Conservation (phyloP, 305 asterid species). For the Plantago coronopus region DNA sequence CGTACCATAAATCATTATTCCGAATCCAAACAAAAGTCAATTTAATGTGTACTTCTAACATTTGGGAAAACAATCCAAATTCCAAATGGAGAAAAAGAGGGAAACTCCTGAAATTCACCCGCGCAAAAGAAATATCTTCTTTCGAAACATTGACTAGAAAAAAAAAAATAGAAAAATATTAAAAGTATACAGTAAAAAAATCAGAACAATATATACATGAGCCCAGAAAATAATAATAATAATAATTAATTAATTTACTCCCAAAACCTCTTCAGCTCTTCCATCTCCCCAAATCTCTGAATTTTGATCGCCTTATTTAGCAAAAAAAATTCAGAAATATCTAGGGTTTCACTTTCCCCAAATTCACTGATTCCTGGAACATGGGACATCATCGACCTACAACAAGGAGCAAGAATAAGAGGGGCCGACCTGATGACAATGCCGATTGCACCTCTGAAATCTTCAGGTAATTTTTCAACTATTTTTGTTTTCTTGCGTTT, state of each 20-base stretch:
- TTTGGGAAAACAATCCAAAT: too few species aligned
- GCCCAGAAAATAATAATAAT: slow-evolving; percentile 10
- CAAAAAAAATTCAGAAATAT: slow-evolving; percentile 1
- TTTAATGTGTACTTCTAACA: too few species aligned
- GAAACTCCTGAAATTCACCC: slow-evolving; percentile 35
- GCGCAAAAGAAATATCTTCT: slow-evolving; percentile 26
- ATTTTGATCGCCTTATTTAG: slow-evolving; percentile 25
- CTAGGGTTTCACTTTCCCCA: slow-evolving; percentile 1
- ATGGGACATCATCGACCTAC: slow-evolving; percentile 84
- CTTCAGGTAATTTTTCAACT: slow-evolving; percentile 42
- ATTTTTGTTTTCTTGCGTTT: slow-evolving; percentile 17
- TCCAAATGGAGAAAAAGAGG: slow-evolving; percentile 27
- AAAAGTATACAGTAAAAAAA: background rate
- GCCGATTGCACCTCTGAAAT: slow-evolving; percentile 57
- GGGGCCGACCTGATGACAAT: slow-evolving; percentile 70
- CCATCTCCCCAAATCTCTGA: slow-evolving; percentile 28
- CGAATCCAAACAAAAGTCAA: too few species aligned
- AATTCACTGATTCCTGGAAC: slow-evolving; percentile 21
- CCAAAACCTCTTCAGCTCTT: slow-evolving; percentile 27
- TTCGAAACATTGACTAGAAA: background rate
- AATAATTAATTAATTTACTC: slow-evolving; percentile 13
- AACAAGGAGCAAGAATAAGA: slow-evolving; percentile 86
- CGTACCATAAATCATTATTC: too few species aligned
- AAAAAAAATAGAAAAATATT: slow-evolving; percentile 7
- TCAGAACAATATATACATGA: background rate